Conservation (phyloP, 2,329 filamentous ascomycete genomes). For the Claviceps paspali region DNA sequence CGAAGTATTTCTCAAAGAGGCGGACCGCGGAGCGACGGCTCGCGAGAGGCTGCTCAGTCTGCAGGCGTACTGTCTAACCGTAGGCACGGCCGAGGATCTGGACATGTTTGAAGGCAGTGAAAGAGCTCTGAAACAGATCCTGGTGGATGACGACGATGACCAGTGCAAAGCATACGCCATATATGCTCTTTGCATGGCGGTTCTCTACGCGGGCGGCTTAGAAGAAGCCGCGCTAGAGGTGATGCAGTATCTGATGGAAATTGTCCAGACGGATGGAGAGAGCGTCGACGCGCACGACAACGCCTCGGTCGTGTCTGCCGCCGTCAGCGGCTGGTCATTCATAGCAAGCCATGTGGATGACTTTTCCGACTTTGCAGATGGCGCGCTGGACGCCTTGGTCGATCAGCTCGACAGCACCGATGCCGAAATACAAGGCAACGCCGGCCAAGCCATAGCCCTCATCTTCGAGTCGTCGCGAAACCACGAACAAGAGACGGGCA, state of each 20-base stretch:
- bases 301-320: constrained; percentile 54
- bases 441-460: constrained; percentile 67
- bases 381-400: constrained; percentile 64
- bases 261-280: constrained; percentile 65
- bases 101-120: constrained; percentile 17
- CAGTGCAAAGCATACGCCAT: constrained; percentile 54
- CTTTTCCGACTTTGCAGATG: constrained; percentile 52
- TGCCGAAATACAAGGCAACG: constrained; percentile 57
- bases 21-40: constrained; percentile 52
- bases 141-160: constrained; percentile 42
- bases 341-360: constrained; percentile 66
- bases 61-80: constrained; percentile 55
- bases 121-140: constrained; percentile 18
- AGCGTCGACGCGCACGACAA: constrained; percentile 57
- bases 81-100: constrained; percentile 49
- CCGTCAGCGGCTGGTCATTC: constrained; percentile 65
- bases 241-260: constrained; percentile 62
- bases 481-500: constrained; percentile 32
- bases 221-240: constrained; percentile 53
- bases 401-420: constrained; percentile 72
- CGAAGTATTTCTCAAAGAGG: constrained; percentile 54
- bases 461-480: constrained; percentile 56
- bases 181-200: constrained; percentile 55
- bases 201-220: constrained; percentile 61
- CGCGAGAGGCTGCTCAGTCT: constrained; percentile 56